phyloP scores from a whole-genome alignment of 805 yeast genomes.

The Sugiyamaella smithiae region DNA sequence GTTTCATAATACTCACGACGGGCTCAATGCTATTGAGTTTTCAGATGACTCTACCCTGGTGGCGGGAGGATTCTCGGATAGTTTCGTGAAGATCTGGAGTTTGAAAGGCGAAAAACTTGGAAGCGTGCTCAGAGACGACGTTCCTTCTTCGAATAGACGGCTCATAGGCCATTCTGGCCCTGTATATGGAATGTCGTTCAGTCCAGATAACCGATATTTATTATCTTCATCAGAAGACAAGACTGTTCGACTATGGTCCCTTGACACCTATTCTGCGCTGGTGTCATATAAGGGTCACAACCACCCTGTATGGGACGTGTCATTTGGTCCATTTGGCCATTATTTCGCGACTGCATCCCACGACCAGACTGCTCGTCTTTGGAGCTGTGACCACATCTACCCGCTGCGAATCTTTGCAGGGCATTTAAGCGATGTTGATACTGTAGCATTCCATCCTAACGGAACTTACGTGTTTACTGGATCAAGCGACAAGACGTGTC shows the following conservation, averaged over 20 bases:
- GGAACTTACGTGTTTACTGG: constrained; percentile 94
- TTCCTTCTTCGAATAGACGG: constrained; percentile 38
- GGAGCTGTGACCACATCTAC: constrained; percentile 98
- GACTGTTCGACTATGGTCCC: constrained; percentile 89
- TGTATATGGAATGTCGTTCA: constrained; percentile 83
- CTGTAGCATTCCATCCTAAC: constrained; percentile 94
- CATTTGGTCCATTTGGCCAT: constrained; percentile 92
- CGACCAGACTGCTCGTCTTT: constrained; percentile 94
- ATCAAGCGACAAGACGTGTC: constrained; percentile 87
- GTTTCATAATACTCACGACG: constrained; percentile 90
- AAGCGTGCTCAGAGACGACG: constrained; percentile 33
- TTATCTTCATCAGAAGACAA: constrained; percentile 87
- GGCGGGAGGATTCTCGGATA: constrained; percentile 94
- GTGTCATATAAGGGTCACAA: constrained; percentile 96
- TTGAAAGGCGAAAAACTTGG: constrained; percentile 83
- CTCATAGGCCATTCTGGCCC: constrained; percentile 93
- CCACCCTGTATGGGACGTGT: constrained; percentile 97
- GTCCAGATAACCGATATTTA: constrained; percentile 83
- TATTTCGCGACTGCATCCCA: constrained; percentile 98
- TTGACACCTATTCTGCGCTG: constrained; percentile 83
- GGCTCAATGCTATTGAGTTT: constrained; percentile 80
- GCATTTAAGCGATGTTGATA: constrained; percentile 92
- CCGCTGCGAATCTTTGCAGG: constrained; percentile 97
- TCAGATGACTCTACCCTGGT: constrained; percentile 82
- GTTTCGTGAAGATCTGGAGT: constrained; percentile 88